Evolutionary conservation across 495 filamentous ascomycete species (phyloP), one percentile per base, ranked within the genome.

Genomic region (Penicillium bialowiezense): DNA sequence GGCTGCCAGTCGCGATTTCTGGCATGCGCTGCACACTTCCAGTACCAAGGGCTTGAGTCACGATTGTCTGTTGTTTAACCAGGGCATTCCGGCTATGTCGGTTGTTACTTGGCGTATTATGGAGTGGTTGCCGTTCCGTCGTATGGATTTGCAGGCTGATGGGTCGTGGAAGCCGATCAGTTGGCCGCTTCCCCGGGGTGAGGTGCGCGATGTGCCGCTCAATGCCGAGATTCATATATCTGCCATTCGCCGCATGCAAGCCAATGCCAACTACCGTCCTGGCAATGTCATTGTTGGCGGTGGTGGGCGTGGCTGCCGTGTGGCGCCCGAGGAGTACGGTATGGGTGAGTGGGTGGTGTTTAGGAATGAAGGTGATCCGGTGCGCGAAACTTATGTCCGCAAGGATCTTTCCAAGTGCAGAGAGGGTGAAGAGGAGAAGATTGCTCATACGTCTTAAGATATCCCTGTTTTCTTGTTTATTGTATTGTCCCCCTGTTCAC

Each of bases 211-310:
- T 61, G 88, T 95, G 10, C 90, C 90, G 0, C 65, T 78, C 7
- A 75, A 83, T 46, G 88, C 81, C 0, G 74, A 82, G 28, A 76
- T 93, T 1, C 90, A 95, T 56, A 76, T 81, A 29, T 86, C 81
- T 7, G 90, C 88, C 0, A 82, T 95, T 32, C 75, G 77, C 15
- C 76, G 90, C 1, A 88, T 93, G 87, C 61, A 84, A 36, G 67
- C 73, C 6, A 72, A 91, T 52, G 57, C 70, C 0, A 68, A 59
- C 0, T 95, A 93, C 56, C 75, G 89, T 0, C 90, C 90, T 1
- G 90, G 89, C 0, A 95, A 95, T 56, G 62, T 93, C 42, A 86
- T 95, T 36, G 62, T 90, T 9, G 89, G 89, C 12, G 89, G 89
- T 2, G 90, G 89, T 9, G 90, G 90, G 1, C 71, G 88, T 17